Evolutionary conservation across 225 moss, liverwort and hornwort genomes (phyloP).

Genomic region (Straminergon stramineum): DNA sequence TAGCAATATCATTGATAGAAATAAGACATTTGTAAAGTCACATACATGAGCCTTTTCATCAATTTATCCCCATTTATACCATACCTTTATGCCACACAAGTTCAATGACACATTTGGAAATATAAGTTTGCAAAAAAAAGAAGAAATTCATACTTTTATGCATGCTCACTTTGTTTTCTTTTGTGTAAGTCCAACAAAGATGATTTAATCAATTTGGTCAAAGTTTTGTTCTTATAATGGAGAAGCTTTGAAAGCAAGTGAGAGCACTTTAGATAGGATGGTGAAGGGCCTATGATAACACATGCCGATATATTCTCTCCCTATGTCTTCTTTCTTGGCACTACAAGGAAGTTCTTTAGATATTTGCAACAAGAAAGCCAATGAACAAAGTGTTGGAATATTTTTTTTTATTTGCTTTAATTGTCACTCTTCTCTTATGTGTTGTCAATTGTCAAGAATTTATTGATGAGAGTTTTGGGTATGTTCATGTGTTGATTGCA

Average conservation of each 20-base stretch:
- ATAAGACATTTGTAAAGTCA: neutral
- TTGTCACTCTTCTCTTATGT: fast-evolving
- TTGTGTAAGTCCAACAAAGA: fast-evolving
- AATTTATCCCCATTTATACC: neutral
- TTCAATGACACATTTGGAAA: neutral
- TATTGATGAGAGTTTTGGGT: neutral
- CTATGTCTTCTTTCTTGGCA: neutral
- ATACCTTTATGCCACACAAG: neutral
- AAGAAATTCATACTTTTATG: neutral
- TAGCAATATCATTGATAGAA: neutral
- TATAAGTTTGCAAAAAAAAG: neutral
- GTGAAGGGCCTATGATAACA: neutral
- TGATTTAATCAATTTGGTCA: neutral
- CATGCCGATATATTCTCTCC: neutral
- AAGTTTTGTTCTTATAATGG: neutral
- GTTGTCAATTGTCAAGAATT: neutral
- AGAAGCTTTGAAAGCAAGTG: neutral
- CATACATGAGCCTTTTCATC: neutral
- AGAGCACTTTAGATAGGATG: neutral
- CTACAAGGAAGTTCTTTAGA: neutral
- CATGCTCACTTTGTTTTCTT: neutral
- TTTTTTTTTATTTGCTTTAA: neutral
- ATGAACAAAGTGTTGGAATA: neutral
- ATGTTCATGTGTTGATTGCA: neutral
- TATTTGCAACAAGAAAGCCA: neutral